Conservation (phyloP, 768 basidiomycete genomes). For the Hortiboletus flavorubellus region DNA sequence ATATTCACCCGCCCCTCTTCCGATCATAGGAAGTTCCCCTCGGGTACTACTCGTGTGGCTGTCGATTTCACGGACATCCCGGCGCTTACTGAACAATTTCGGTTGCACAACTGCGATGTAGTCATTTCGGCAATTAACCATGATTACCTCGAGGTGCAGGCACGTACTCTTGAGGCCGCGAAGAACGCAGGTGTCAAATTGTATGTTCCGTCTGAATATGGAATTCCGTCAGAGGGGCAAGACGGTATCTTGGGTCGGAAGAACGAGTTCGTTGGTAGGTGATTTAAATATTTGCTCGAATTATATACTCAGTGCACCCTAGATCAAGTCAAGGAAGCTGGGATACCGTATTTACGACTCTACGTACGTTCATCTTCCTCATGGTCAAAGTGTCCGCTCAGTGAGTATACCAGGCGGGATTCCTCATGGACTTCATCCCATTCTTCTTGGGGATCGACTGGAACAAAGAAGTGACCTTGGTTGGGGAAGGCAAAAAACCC, state of each 20-base stretch:
- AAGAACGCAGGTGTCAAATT: slow-evolving; percentile 29
- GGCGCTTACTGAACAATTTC: slow-evolving; percentile 15
- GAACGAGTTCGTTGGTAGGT: slow-evolving; percentile 15
- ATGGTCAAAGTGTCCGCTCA: neutral
- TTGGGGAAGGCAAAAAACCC: slow-evolving; percentile 17
- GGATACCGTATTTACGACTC: slow-evolving; percentile 18
- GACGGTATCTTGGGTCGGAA: slow-evolving; percentile 19
- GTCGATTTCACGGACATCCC: slow-evolving; percentile 11
- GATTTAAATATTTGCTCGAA: neutral
- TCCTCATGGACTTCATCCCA: slow-evolving; percentile 26
- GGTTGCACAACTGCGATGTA: slow-evolving; percentile 20
- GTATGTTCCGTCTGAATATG: slow-evolving; percentile 32
- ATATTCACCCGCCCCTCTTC: slow-evolving; percentile 15
- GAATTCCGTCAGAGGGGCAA: slow-evolving; percentile 19
- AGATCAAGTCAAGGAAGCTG: slow-evolving; percentile 14
- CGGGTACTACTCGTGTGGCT: slow-evolving; percentile 5
- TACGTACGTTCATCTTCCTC: slow-evolving; percentile 13
- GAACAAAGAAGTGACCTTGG: slow-evolving; percentile 16
- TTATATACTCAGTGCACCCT: neutral
- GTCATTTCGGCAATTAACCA: slow-evolving; percentile 27
- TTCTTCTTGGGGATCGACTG: slow-evolving; percentile 16
- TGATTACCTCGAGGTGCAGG: slow-evolving; percentile 20
- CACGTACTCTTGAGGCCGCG: slow-evolving; percentile 25
- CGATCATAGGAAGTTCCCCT: slow-evolving; percentile 6
- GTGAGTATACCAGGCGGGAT: slow-evolving; percentile 10